phyloP scores from a whole-genome alignment of 2,329 filamentous ascomycete genomes.

The Salinomyces thailandicus region DNA sequence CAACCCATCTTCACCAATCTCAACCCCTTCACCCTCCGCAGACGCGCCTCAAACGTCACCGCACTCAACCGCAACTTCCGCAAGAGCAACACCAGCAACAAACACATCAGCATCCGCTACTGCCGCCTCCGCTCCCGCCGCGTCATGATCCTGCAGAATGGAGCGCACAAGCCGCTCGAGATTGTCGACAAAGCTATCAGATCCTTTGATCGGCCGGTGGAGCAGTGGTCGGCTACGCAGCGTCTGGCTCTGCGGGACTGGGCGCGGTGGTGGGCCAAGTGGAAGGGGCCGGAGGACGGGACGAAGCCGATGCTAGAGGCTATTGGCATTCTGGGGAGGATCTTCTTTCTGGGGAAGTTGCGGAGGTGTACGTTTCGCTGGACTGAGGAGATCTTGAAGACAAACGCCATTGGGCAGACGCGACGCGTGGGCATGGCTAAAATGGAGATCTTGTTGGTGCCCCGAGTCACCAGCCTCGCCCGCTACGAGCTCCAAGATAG shows the following conservation, averaged over 20 bases:
- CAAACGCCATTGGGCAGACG: background rate
- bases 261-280: background rate
- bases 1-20: no score
- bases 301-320: background rate
- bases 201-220: background rate
- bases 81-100: no score
- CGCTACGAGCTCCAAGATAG: no score
- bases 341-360: constrained; percentile 2
- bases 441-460: background rate
- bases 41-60: no score
- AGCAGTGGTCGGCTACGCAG: background rate
- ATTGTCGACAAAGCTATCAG: background rate
- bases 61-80: no score
- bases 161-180: background rate
- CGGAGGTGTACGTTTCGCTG: background rate
- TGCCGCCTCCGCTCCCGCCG: background rate
- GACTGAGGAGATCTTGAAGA: background rate
- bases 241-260: background rate
- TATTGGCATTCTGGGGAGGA: background rate
- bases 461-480: background rate
- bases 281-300: constrained; percentile 1
- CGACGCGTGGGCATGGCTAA: background rate
- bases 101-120: background rate
- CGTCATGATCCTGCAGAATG: background rate
- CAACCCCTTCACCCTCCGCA: no score